Conservation (phyloP, 176 grass and related monocot genomes). For the Tuctoria greenei region DNA sequence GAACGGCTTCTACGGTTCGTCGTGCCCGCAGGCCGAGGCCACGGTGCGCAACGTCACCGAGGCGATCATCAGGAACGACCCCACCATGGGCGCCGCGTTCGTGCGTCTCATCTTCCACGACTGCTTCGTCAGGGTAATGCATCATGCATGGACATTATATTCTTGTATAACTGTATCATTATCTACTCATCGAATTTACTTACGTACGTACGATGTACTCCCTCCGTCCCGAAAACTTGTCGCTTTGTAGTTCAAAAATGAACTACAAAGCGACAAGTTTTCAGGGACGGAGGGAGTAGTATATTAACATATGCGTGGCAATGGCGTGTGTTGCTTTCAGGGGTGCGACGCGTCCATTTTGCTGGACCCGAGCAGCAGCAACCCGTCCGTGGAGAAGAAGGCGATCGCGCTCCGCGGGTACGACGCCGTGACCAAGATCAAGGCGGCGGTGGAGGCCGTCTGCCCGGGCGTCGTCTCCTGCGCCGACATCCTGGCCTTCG, state of each 20-base stretch:
- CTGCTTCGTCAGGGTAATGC: conserved; percentile 61
- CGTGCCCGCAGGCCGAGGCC: conserved; percentile 12
- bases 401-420: conserved; percentile 42
- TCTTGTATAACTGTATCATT: neutral
- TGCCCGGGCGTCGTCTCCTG: conserved; percentile 51
- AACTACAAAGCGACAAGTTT: too few relatives aligned
- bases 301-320: too few relatives aligned
- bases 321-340: too few relatives aligned
- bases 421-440: conserved; percentile 50
- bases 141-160: neutral
- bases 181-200: neutral
- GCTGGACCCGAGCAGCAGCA: conserved; percentile 1
- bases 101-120: conserved; percentile 70
- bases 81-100: conserved; percentile 35
- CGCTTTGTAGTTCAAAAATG: too few relatives aligned
- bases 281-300: too few relatives aligned
- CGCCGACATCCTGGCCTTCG: conserved; percentile 60
- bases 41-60: conserved; percentile 15
- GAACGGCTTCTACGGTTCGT: neutral
- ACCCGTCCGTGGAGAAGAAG: conserved; percentile 43
- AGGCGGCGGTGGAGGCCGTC: conserved; percentile 37
- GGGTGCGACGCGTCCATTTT: conserved; percentile 28
- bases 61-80: neutral
- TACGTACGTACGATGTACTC: too few relatives aligned
- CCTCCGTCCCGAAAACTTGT: too few relatives aligned